phyloP scores from a whole-genome alignment of 345 rosid genomes.

The Brassica rapa region DNA sequence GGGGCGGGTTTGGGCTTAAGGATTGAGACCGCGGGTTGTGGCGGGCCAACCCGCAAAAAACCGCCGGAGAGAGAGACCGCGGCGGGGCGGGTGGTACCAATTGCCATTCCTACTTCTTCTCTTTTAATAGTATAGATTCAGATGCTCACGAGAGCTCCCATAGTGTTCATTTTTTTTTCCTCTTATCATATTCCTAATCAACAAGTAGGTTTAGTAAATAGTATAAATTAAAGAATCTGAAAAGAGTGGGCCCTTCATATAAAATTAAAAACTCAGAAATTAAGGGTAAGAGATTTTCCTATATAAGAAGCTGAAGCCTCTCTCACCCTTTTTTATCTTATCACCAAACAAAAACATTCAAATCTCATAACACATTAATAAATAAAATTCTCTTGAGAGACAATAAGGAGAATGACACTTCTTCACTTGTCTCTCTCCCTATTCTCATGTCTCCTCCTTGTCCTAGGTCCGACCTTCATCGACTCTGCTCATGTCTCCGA shows the following conservation, averaged over 20 bases:
- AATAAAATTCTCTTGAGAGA: constrained; percentile 27
- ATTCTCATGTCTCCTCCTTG: constrained; percentile 45
- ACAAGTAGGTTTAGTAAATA: not conserved
- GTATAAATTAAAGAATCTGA: constrained; percentile 13
- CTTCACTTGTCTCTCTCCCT: constrained; percentile 50
- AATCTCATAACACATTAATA: constrained; percentile 33
- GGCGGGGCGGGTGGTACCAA: not conserved
- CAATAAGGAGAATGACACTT: constrained; percentile 41
- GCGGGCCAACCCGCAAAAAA: not conserved
- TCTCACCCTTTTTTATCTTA: constrained; percentile 32
- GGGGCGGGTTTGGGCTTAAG: not conserved
- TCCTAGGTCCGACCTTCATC: constrained; percentile 46
- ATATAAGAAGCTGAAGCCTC: constrained; percentile 32
- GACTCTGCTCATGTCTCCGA: constrained; percentile 51
- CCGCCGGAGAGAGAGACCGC: not conserved
- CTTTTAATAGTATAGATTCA: no score
- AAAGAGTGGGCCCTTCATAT: constrained; percentile 19
- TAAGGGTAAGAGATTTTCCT: constrained; percentile 23
- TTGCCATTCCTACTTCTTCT: not conserved
- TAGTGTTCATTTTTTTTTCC: not conserved
- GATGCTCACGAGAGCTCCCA: not conserved
- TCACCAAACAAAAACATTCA: constrained; percentile 34
- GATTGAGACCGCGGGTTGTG: not conserved
- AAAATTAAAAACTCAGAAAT: not conserved
- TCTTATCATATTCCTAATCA: constrained; percentile 1